These are phyloP conservation scores for Forsythia viridissima DNA, from an alignment of 257 asterid species.

Conservation along the genomic window DNA sequence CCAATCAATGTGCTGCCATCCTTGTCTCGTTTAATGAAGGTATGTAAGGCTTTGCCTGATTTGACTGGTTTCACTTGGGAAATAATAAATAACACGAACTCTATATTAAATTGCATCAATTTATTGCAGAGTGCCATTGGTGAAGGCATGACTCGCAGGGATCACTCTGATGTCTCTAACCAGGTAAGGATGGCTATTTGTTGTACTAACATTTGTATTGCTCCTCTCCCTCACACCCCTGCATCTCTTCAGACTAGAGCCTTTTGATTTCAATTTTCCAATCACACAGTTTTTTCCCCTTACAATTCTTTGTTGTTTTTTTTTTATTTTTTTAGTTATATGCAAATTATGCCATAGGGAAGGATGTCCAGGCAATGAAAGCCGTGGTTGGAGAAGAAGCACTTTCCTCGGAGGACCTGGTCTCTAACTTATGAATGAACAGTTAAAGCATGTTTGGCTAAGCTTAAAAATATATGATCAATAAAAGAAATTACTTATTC, in stretches of 20 bases:
- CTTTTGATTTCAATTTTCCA: too few species aligned
- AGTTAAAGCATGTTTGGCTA: neutral
- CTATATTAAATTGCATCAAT: neutral
- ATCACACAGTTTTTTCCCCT: too few species aligned
- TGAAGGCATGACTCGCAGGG: too few species aligned
- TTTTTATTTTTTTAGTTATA: too few species aligned
- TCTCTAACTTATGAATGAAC: neutral
- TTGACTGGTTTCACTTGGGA: slow-evolving; percentile 3
- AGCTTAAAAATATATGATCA: neutral
- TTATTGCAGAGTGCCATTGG: neutral
- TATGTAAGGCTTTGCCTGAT: slow-evolving; percentile 29
- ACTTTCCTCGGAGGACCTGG: slow-evolving; percentile 57
- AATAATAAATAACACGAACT: neutral
- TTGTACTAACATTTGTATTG: too few species aligned
- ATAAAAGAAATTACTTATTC: too few species aligned
- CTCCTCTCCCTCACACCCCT: too few species aligned
- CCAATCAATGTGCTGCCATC: slow-evolving; percentile 85
- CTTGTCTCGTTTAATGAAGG: slow-evolving; percentile 82
- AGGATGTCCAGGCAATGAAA: slow-evolving; percentile 46
- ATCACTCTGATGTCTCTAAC: too few species aligned
- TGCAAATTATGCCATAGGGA: too few species aligned
- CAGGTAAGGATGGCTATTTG: too few species aligned
- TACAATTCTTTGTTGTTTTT: too few species aligned
- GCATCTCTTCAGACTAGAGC: too few species aligned
- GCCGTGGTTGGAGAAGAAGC: slow-evolving; percentile 67